Base-by-base conservation (phyloP, 257 asterid genomes). In the Fraxinus cuspidata region DNA sequence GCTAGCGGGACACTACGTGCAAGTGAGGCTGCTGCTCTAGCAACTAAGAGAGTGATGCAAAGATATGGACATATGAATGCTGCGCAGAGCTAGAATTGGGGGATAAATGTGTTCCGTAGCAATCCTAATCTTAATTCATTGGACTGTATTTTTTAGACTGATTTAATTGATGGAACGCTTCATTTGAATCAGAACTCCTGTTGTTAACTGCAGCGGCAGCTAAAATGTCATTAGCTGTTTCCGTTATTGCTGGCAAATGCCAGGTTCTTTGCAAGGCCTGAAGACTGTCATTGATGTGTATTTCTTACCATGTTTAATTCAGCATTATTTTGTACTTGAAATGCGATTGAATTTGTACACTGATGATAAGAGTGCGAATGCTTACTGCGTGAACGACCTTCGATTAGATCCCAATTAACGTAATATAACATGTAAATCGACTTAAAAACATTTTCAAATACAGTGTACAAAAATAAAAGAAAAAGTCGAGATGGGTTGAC, bases 1-100 rank as follows among this genome's bases (percentile, higher is more conserved):
- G 98, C 97, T 18, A 81, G 87, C 1, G 99, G 99, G 28, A 90
- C 98, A 0, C 23, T 93, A 51, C 94, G 95, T 69, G 98, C 98
- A 1, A 93, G 98, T 77, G 98, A 96, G 83, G 98, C 99, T 77
- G 99, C 98, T 0, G 96, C 98, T 25, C 76, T 96, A 68, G 98
- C 98, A 37, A 89, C 98, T 10, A 91, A 85, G 85, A 90, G 88
- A 85, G 99, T 96, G 70, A 96, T 96, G 98, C 87, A 90, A 47
- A 90, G 84, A 82, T 86, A 93, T 42, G 97, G 97, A 23, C 85
- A 89, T 65, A 74, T 72, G 80, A 80, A 76, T 80, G 86, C 87
- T 70, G 97, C 96, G 21, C 90, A 82, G 75, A 86, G 90, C 81
- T 93, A 83, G 84, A 68, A 53, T 21, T 21, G 42, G 79, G 64